Conservation (phyloP, 2,329 filamentous ascomycete genomes). For the Penicillium janthinellum region DNA sequence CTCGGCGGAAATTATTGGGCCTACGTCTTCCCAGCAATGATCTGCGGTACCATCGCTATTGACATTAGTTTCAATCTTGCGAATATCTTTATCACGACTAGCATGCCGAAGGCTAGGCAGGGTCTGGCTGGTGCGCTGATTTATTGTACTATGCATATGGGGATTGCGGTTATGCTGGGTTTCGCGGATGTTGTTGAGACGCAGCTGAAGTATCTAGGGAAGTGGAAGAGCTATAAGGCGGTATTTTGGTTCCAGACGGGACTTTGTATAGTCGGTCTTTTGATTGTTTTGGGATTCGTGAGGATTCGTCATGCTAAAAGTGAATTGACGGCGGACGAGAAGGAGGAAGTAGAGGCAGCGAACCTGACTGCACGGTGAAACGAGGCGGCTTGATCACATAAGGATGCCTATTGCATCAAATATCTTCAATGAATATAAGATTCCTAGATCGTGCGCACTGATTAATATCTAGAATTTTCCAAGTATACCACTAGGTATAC, state of each 20-base stretch:
- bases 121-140: slow-evolving; percentile 72
- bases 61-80: slow-evolving; percentile 75
- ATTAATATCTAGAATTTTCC: background rate
- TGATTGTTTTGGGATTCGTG: slow-evolving; percentile 57
- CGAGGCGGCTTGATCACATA: background rate
- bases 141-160: slow-evolving; percentile 70
- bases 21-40: slow-evolving; percentile 66
- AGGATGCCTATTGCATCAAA: too few species aligned
- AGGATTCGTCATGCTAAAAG: slow-evolving; percentile 58
- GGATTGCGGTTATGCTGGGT: slow-evolving; percentile 71
- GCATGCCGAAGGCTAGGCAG: slow-evolving; percentile 66
- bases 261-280: slow-evolving; percentile 54
- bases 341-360: slow-evolving; percentile 27
- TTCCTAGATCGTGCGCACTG: too few species aligned
- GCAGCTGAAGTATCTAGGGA: slow-evolving; percentile 49
- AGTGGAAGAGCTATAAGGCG: slow-evolving; percentile 60
- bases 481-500: slow-evolving; percentile 1
- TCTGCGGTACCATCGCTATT: slow-evolving; percentile 69
- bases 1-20: slow-evolving; percentile 66
- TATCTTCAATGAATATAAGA: too few species aligned
- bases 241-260: slow-evolving; percentile 67
- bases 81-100: slow-evolving; percentile 77
- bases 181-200: slow-evolving; percentile 66
- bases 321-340: slow-evolving; percentile 61
- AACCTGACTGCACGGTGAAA: background rate